Evolutionary conservation across 2,329 filamentous ascomycete genomes (phyloP).

Genomic region (Aspergillus novoparasiticus): DNA sequence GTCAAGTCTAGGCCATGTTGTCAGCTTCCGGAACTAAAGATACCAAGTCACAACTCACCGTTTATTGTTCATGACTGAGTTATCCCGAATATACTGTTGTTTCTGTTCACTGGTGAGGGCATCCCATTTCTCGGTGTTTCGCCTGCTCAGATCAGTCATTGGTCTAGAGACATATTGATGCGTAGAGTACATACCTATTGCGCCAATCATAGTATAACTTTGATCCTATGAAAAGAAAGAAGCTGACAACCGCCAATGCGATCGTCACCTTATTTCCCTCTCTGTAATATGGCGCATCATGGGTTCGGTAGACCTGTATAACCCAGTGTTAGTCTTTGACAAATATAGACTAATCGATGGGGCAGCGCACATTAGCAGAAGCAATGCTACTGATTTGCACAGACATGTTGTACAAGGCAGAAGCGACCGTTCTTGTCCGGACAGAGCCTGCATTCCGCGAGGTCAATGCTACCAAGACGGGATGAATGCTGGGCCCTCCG

Average conservation of each 20-base stretch:
- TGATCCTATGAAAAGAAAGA: conserved; percentile 49
- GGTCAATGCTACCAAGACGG: conserved; percentile 22
- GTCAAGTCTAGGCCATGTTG: conserved; percentile 32
- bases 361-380: conserved; percentile 19
- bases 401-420: conserved; percentile 45
- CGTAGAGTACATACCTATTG: conserved; percentile 13
- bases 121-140: conserved; percentile 28
- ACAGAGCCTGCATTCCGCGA: conserved; percentile 39
- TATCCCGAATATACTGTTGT: conserved; percentile 31
- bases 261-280: conserved; percentile 58
- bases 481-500: conserved; percentile 53
- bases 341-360: background rate
- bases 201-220: conserved; percentile 36
- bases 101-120: conserved; percentile 34
- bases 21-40: background rate
- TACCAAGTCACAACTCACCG: background rate
- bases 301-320: conserved; percentile 41
- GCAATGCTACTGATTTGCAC: conserved; percentile 39
- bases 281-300: conserved; percentile 57
- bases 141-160: background rate
- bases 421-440: conserved; percentile 38
- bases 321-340: background rate
- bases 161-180: rapidly evolving
- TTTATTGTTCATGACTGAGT: conserved; percentile 37
- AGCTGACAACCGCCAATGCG: conserved; percentile 49